A percentile compares a stretch with the other conserved stretches of the same genome.
These are phyloP conservation scores for Quercus agrifolia DNA, from an alignment of 306 rosid genomes.

Conservation along the genomic window DNA sequence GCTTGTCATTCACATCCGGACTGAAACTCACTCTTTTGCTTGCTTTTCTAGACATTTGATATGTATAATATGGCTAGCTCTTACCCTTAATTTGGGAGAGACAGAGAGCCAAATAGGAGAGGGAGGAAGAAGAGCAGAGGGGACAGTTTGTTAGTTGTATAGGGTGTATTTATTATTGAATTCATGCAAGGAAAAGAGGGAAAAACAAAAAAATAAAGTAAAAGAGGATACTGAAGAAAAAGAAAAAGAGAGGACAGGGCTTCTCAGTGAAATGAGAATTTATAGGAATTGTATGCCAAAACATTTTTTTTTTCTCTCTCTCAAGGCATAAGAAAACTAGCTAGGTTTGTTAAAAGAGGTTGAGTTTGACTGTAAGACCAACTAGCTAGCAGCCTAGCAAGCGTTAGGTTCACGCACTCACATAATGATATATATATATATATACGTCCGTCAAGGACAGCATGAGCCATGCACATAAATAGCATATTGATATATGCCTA, in stretches of 20 bases:
- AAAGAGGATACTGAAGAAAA: conserved; percentile 12
- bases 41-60: conserved; percentile 55
- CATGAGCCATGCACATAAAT: conserved; percentile 43
- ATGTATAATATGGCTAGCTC: neutral
- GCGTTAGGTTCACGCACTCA: neutral
- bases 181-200: conserved; percentile 9
- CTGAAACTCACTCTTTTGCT: conserved; percentile 65
- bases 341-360: conserved; percentile 1
- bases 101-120: conserved; percentile 1
- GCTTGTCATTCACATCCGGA: conserved; percentile 65
- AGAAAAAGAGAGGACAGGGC: conserved; percentile 12
- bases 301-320: neutral
- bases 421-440: neutral
- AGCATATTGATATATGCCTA: no score
- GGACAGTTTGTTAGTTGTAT: conserved; percentile 24
- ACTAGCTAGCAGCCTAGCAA: neutral
- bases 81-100: neutral
- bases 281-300: neutral
- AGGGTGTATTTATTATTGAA: conserved; percentile 32
- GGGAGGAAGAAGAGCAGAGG: conserved; percentile 12
- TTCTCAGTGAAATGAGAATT: conserved; percentile 12
- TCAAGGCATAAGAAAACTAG: neutral
- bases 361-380: conserved; percentile 23
- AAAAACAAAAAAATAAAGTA: conserved; percentile 16
- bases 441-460: conserved; percentile 2